Conservation (phyloP, 1,139 yeast species). For the Protomyces inouyei region DNA sequence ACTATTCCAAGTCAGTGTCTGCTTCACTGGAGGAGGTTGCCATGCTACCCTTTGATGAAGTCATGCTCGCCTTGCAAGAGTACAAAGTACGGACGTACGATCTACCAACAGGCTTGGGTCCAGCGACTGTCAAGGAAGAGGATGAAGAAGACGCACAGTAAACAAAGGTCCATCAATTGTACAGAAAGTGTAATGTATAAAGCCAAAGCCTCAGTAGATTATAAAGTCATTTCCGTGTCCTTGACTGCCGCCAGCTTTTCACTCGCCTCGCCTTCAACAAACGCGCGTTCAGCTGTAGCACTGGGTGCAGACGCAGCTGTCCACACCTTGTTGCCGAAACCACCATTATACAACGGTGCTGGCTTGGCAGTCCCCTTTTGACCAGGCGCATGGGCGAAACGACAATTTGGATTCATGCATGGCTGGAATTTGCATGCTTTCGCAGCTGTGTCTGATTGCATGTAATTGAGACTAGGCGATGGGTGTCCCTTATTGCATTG, state of each 20-base stretch:
- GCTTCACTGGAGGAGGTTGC: not conserved
- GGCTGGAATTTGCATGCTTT: conserved; percentile 9
- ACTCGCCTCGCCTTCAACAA: conserved; percentile 16
- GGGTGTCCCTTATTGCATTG: conserved; percentile 20
- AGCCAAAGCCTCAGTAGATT: not conserved
- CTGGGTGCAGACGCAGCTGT: not conserved
- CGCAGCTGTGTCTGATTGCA: conserved; percentile 5
- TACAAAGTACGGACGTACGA: not conserved
- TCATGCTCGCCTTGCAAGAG: not conserved
- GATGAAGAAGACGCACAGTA: not conserved
- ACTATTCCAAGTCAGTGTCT: conserved; percentile 1
- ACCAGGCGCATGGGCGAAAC: conserved; percentile 20
- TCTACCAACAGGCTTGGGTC: not conserved
- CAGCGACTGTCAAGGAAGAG: not conserved
- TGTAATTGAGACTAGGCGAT: conserved; percentile 18
- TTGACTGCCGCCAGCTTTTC: conserved; percentile 11
- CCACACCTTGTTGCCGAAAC: conserved; percentile 22
- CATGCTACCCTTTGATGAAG: not conserved
- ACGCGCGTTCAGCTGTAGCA: conserved; percentile 17
- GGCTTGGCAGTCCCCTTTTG: conserved; percentile 4
- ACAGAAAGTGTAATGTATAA: not conserved
- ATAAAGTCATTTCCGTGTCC: conserved; percentile 16
- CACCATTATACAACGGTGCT: conserved; percentile 1
- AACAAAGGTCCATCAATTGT: not conserved
- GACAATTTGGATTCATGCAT: conserved; percentile 19